Percentiles rank a stretch among this genome's conserved stretches.
Conservation (phyloP, 2,329 filamentous ascomycete species). For the Penicillium sp. region DNA sequence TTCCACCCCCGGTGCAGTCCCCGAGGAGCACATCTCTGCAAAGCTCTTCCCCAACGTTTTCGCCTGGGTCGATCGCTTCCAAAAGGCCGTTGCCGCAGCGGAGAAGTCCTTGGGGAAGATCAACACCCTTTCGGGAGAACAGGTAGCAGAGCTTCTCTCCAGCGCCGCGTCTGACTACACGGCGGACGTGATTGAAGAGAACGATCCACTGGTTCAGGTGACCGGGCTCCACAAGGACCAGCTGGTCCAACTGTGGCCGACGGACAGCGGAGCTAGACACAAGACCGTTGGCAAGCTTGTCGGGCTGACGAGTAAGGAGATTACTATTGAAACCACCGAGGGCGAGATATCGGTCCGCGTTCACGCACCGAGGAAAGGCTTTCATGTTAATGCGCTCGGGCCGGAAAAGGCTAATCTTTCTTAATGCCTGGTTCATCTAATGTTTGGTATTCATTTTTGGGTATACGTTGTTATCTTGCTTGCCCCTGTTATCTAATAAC, state of each 20-base stretch:
- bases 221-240: conserved; percentile 5
- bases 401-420: background rate
- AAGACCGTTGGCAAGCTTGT: conserved; percentile 3
- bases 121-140: conserved; percentile 1
- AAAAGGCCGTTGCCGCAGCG: background rate
- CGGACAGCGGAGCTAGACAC: conserved; percentile 1
- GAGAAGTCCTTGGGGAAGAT: background rate
- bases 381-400: background rate
- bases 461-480: no score
- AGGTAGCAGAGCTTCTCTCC: background rate
- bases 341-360: conserved; percentile 11
- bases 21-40: background rate
- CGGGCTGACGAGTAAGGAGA: conserved; percentile 8
- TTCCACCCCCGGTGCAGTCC: background rate
- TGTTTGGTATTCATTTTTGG: no score
- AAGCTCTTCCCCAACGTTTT: conserved; percentile 1
- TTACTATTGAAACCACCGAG: conserved; percentile 10
- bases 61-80: conserved; percentile 7
- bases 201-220: conserved; percentile 3
- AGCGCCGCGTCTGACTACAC: background rate
- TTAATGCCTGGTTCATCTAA: background rate
- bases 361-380: conserved; percentile 12
- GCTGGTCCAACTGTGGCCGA: conserved; percentile 8
- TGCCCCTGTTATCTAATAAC: no score
- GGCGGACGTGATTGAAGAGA: background rate